phyloP scores from a whole-genome alignment of 495 filamentous ascomycete genomes.

The Cercophora samala region DNA sequence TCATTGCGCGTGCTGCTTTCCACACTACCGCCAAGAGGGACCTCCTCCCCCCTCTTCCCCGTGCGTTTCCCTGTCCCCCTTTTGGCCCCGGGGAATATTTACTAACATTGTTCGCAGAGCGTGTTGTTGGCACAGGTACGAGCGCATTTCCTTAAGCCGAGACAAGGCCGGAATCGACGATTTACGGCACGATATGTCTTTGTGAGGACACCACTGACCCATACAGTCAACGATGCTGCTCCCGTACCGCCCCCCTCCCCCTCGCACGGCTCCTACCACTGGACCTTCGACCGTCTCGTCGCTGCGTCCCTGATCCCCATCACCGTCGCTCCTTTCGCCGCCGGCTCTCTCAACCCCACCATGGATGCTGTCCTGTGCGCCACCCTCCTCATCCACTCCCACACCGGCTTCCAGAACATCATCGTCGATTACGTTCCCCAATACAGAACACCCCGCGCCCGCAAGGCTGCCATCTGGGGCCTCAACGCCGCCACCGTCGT shows the following conservation, averaged over 20 bases:
- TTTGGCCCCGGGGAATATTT: slow-evolving; percentile 16
- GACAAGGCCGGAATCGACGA: slow-evolving; percentile 1
- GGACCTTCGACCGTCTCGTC: slow-evolving; percentile 88
- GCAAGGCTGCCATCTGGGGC: slow-evolving; percentile 65
- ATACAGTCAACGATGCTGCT: slow-evolving; percentile 79
- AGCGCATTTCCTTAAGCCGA: slow-evolving; percentile 16
- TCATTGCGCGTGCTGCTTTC: slow-evolving; percentile 56
- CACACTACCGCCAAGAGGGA: slow-evolving; percentile 63
- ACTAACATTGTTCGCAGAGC: slow-evolving; percentile 52
- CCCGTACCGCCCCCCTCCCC: slow-evolving; percentile 68
- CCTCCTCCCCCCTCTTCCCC: slow-evolving; percentile 55
- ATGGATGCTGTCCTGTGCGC: slow-evolving; percentile 84
- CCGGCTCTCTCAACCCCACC: slow-evolving; percentile 82
- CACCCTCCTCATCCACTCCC: slow-evolving; percentile 81
- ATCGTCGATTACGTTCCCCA: slow-evolving; percentile 89
- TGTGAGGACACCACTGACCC: not conserved
- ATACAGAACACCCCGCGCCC: slow-evolving; percentile 62
- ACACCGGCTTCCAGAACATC: slow-evolving; percentile 86
- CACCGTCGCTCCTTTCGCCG: slow-evolving; percentile 85
- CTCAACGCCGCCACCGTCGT: slow-evolving; percentile 74
- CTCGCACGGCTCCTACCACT: slow-evolving; percentile 92
- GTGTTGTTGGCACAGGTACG: slow-evolving; percentile 75
- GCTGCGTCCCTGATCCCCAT: slow-evolving; percentile 77
- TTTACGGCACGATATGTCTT: not conserved
- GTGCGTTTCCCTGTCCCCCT: slow-evolving; percentile 21